Evolutionary conservation across 805 yeast genomes (phyloP).

Genomic region (Saturnispora mendoncae): DNA sequence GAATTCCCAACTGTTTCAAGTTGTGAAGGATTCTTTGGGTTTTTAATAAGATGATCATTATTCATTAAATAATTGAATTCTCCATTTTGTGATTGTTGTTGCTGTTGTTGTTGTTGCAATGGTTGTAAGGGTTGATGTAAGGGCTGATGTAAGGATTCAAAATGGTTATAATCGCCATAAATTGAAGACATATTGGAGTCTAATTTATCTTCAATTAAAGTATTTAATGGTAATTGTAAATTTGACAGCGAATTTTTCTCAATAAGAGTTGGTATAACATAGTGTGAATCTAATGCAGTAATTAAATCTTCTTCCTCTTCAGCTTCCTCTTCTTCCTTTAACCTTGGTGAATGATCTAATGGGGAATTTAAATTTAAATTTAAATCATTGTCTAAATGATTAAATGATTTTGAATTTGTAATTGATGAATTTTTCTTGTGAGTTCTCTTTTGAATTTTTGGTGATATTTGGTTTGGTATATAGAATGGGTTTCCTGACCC

Average conservation of each 20-base stretch:
- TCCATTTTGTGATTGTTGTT: background rate
- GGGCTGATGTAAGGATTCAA: no score
- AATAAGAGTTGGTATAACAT: background rate
- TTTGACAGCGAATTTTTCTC: background rate
- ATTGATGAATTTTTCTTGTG: slow-evolving; percentile 27
- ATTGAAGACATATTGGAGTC: background rate
- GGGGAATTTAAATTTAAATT: slow-evolving; percentile 21
- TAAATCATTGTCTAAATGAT: slow-evolving; percentile 27
- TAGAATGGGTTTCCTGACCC: slow-evolving; percentile 39
- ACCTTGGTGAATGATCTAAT: slow-evolving; percentile 14
- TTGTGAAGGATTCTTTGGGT: slow-evolving; percentile 9
- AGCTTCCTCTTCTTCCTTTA: slow-evolving; percentile 1
- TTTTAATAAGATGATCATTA: background rate
- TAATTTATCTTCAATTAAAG: slow-evolving; percentile 8
- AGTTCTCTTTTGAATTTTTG: slow-evolving; percentile 27
- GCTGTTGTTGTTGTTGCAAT: background rate
- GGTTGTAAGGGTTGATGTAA: no score
- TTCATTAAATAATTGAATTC: slow-evolving; percentile 7
- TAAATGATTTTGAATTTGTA: slow-evolving; percentile 23
- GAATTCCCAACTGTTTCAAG: slow-evolving; percentile 9
- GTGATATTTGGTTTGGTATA: slow-evolving; percentile 36
- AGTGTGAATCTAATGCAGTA: background rate
- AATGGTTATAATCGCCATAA: slow-evolving; percentile 3
- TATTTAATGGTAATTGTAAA: slow-evolving; percentile 9
- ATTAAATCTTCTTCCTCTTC: background rate